phyloP scores from a whole-genome alignment of 768 basidiomycete species.

The Lentinus tigrinus region DNA sequence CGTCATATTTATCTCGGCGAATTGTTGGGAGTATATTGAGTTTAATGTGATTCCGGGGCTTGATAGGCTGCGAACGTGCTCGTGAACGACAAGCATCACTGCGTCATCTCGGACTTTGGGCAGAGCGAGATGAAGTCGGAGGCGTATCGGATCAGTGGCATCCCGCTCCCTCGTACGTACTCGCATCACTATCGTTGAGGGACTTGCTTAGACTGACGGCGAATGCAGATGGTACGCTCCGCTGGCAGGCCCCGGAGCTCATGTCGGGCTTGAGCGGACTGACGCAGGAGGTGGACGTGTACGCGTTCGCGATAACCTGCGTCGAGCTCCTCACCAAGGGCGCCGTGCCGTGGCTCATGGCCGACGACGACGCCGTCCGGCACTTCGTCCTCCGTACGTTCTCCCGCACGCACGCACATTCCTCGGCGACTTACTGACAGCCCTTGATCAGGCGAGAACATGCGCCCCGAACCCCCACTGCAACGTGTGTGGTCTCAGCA shows the following conservation, averaged over 20 bases:
- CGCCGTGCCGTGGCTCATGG: slow-evolving; percentile 31
- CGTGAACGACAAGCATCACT: slow-evolving; percentile 62
- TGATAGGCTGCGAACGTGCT: slow-evolving; percentile 72
- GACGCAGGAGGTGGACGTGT: slow-evolving; percentile 37
- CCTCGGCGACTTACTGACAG: background rate
- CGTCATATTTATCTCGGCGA: slow-evolving; percentile 2
- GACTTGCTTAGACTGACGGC: background rate
- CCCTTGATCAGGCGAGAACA: slow-evolving; percentile 20
- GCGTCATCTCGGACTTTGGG: slow-evolving; percentile 81
- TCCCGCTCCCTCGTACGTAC: slow-evolving; percentile 31
- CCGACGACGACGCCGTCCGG: slow-evolving; percentile 31
- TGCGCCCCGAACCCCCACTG: slow-evolving; percentile 20
- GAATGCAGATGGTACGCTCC: slow-evolving; percentile 50
- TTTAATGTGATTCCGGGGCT: background rate
- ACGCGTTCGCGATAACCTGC: slow-evolving; percentile 40
- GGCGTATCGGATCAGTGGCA: slow-evolving; percentile 58
- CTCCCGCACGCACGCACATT: background rate
- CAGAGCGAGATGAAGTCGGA: slow-evolving; percentile 80
- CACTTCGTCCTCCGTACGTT: slow-evolving; percentile 24
- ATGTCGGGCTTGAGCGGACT: slow-evolving; percentile 33
- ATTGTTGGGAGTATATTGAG: background rate
- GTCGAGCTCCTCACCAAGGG: slow-evolving; percentile 35
- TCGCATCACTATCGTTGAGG: background rate
- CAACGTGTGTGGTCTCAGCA: slow-evolving; percentile 20
- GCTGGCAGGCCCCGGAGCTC: slow-evolving; percentile 44